A percentile compares a stretch with the other conserved stretches of the same genome.
These are phyloP conservation scores for Phyllachora maydis DNA, from an alignment of 2,329 filamentous ascomycete genomes.

Conservation along the genomic window DNA sequence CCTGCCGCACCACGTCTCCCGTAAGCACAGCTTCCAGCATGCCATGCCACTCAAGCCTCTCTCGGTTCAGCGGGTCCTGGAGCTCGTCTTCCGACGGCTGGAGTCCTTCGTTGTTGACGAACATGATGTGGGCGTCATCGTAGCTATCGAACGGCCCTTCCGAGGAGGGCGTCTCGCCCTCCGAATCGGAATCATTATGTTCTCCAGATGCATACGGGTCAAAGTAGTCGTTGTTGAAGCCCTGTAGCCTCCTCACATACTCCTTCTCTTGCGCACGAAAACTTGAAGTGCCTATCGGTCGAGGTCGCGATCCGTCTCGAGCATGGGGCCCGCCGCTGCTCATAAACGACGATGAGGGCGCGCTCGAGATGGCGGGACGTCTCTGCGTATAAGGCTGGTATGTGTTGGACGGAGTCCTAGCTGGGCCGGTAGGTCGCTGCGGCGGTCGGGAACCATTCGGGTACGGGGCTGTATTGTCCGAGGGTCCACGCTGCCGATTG, in stretches of 20 bases:
- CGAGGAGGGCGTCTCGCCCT: conserved; percentile 76
- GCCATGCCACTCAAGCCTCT: conserved; percentile 90
- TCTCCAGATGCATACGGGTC: conserved; percentile 51
- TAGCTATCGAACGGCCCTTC: conserved; percentile 73
- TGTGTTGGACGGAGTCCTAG: conserved; percentile 57
- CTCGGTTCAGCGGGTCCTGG: conserved; percentile 69
- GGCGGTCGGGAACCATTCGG: conserved; percentile 15
- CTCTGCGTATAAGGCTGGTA: conserved; percentile 51
- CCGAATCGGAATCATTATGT: conserved; percentile 54
- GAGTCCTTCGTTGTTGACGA: conserved; percentile 76
- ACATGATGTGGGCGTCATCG: conserved; percentile 82
- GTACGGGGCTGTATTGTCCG: conserved; percentile 9
- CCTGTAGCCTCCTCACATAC: conserved; percentile 76
- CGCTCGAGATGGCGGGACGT: conserved; percentile 17
- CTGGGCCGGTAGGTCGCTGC: conserved; percentile 47
- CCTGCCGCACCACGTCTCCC: conserved; percentile 90
- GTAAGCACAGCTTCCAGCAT: conserved; percentile 94
- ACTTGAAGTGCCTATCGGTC: conserved; percentile 22
- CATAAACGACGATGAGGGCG: conserved; percentile 18
- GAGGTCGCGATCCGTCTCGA: conserved; percentile 30
- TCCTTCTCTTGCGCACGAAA: conserved; percentile 74
- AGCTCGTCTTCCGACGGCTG: conserved; percentile 81
- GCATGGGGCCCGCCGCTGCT: conserved; percentile 15
- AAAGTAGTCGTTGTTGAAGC: conserved; percentile 43
- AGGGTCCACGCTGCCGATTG: conserved; percentile 18